Percentiles rank a stretch among this genome's conserved stretches.
Conservation (phyloP, 164 flowering plant genomes). For the Berberis vulgaris region DNA sequence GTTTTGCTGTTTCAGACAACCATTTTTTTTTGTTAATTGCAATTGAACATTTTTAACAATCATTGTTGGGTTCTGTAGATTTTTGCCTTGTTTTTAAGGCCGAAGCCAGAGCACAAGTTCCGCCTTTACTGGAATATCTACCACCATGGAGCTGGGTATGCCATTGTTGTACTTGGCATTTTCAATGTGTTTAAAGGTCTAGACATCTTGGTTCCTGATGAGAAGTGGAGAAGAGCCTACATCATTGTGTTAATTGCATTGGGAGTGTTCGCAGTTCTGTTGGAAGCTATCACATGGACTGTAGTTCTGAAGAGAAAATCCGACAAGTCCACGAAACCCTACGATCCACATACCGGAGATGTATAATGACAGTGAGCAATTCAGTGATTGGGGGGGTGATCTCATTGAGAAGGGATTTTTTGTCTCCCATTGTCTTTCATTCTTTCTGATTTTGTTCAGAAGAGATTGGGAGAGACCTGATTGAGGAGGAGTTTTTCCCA, state of each 20-base stretch:
- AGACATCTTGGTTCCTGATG: constrained; percentile 39
- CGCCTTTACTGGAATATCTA: constrained; percentile 69
- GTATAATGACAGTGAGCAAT: not conserved
- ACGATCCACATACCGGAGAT: not conserved
- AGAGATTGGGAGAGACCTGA: no score
- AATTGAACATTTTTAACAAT: no score
- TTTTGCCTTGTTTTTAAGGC: constrained; percentile 67
- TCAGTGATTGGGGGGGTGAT: not conserved
- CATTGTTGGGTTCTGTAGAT: constrained; percentile 20
- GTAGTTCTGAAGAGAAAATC: constrained; percentile 48
- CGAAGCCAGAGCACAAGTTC: constrained; percentile 65
- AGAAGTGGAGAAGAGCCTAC: constrained; percentile 50
- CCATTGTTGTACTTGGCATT: constrained; percentile 54
- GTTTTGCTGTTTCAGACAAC: not conserved
- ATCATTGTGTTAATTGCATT: constrained; percentile 23
- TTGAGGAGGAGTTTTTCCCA: no score
- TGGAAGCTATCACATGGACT: constrained; percentile 67
- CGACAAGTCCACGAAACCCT: constrained; percentile 29
- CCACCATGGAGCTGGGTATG: constrained; percentile 68
- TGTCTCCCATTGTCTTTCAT: no score
- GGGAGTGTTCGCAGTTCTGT: constrained; percentile 37
- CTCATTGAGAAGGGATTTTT: no score
- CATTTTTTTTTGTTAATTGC: not conserved
- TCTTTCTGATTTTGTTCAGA: no score
- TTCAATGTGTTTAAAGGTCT: constrained; percentile 74